A percentile compares a stretch with the other conserved stretches of the same genome.
phyloP scores from a whole-genome alignment of 129 eudicot species.

The Saposhnikovia divaricata region DNA sequence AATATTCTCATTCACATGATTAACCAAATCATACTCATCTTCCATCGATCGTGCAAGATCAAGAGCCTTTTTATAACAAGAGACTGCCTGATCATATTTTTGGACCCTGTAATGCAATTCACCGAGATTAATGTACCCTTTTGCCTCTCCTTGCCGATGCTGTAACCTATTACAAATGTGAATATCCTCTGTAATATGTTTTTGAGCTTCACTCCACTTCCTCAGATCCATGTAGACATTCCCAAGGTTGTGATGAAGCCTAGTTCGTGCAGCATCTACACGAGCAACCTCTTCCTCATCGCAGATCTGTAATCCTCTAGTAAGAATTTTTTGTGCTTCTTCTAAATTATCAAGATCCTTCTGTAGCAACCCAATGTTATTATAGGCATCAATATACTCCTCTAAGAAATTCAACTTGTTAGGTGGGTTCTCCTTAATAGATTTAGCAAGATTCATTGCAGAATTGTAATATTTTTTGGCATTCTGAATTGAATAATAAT shows the following conservation, averaged over 20 bases:
- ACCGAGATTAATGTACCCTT: slow-evolving; percentile 88
- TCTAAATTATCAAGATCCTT: slow-evolving; percentile 87
- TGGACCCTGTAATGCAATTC: slow-evolving; percentile 68
- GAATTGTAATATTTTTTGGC: slow-evolving; percentile 73
- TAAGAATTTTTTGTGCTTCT: slow-evolving; percentile 66
- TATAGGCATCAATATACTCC: slow-evolving; percentile 87
- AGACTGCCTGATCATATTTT: slow-evolving; percentile 53
- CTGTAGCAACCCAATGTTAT: slow-evolving; percentile 92
- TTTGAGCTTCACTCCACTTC: slow-evolving; percentile 64
- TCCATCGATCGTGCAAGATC: slow-evolving; percentile 76
- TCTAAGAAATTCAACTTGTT: slow-evolving; percentile 42
- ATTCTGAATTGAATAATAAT: slow-evolving; percentile 60
- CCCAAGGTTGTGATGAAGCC: slow-evolving; percentile 96
- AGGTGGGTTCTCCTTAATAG: slow-evolving; percentile 42
- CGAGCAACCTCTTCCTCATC: slow-evolving; percentile 83
- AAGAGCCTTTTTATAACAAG: slow-evolving; percentile 72
- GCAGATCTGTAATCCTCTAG: slow-evolving; percentile 62
- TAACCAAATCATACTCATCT: slow-evolving; percentile 70
- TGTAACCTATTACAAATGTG: slow-evolving; percentile 55
- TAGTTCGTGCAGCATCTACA: slow-evolving; percentile 66
- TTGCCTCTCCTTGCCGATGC: slow-evolving; percentile 91
- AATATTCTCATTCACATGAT: slow-evolving; percentile 55
- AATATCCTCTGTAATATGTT: slow-evolving; percentile 74
- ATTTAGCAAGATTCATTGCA: slow-evolving; percentile 70
- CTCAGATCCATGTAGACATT: slow-evolving; percentile 67